Base-by-base conservation (phyloP, 305 asterid species). In the Ilex paraguariensis region DNA sequence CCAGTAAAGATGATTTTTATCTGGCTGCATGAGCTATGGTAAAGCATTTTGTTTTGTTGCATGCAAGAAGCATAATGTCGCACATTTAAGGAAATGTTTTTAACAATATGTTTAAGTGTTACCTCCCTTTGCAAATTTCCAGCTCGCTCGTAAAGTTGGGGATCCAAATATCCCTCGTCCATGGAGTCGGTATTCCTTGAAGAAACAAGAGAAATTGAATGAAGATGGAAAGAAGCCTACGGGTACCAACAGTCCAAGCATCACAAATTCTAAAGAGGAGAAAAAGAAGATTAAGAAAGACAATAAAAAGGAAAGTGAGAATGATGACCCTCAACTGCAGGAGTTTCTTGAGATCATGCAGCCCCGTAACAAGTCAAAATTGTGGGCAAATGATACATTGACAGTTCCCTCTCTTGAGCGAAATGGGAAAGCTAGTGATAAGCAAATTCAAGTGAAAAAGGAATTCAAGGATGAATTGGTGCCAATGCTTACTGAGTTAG, bases 321-420 rank as follows among this genome's bases (percentile, higher is more conserved):
- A 62, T 67, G 81, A 79, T 60, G 97, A 90, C 60, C 96, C 89
- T 65, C 80, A 78, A 55, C 84, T 87, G 66, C 84, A 82, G 70
- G 98, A 93, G 78, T 90, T 85, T 76, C 90, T 93, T 73, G 79
- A 87, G 78, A 84, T 93, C 65, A 86, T 84, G 97, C 85, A 87
- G 72, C 88, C 76, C 33, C 86, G 89, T 68, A 81, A 88, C 64
- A 89, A 74, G 77, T 82, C 98, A 64, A 87, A 93, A 73, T 52
- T 93, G 80, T 93, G 98, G 98, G 95, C 87, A 53, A 90, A 93
- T 64, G 99, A 90, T 82, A 66, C 96, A 46, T 63, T 76, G 51
- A 67, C 78, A 61, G 85, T 78, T 69, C 71, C 81, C 16, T 73
- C 90, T 64, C 69, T 73, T 39, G 77, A 65, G 56, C 76, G 54